A percentile compares a stretch with the other conserved stretches of the same genome.
phyloP scores from a whole-genome alignment of 768 basidiomycete species.

The Chalciporus pseudorubinellus region DNA sequence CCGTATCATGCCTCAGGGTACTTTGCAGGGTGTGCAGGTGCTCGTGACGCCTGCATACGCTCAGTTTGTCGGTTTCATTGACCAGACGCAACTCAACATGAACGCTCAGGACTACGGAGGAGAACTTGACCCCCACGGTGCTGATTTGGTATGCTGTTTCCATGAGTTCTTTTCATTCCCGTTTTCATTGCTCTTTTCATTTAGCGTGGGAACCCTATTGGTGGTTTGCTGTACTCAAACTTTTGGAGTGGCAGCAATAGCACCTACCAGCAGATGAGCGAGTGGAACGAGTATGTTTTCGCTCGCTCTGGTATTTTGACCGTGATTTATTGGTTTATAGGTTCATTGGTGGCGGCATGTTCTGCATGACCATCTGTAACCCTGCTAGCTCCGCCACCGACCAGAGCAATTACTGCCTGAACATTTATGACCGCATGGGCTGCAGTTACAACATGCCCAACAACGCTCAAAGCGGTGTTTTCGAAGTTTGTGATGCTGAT shows the following conservation, averaged over 20 bases:
- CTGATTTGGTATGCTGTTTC: constrained; percentile 48
- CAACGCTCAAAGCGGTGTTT: constrained; percentile 52
- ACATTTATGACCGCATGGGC: constrained; percentile 72
- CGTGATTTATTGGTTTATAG: constrained; percentile 33
- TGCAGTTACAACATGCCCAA: constrained; percentile 73
- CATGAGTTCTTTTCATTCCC: constrained; percentile 9
- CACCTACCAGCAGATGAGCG: constrained; percentile 50
- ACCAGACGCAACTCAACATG: constrained; percentile 61
- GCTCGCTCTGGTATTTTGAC: not conserved
- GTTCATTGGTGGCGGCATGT: constrained; percentile 64
- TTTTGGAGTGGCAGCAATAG: constrained; percentile 41
- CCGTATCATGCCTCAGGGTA: constrained; percentile 64
- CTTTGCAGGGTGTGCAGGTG: constrained; percentile 64
- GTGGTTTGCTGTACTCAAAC: constrained; percentile 66
- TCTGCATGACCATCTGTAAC: constrained; percentile 76
- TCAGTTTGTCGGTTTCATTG: constrained; percentile 60
- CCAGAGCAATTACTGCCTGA: constrained; percentile 56
- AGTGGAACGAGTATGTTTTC: constrained; percentile 60
- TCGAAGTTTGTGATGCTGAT: constrained; percentile 66
- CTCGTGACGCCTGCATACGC: constrained; percentile 56
- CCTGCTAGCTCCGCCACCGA: constrained; percentile 40
- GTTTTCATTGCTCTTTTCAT: constrained; percentile 1
- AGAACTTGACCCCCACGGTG: constrained; percentile 76
- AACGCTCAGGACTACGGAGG: constrained; percentile 59
- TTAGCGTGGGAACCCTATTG: constrained; percentile 79